A percentile compares a stretch with the other conserved stretches of the same genome.
phyloP scores from a whole-genome alignment of 2,329 filamentous ascomycete species.

The Ceratocystis lukuohia region DNA sequence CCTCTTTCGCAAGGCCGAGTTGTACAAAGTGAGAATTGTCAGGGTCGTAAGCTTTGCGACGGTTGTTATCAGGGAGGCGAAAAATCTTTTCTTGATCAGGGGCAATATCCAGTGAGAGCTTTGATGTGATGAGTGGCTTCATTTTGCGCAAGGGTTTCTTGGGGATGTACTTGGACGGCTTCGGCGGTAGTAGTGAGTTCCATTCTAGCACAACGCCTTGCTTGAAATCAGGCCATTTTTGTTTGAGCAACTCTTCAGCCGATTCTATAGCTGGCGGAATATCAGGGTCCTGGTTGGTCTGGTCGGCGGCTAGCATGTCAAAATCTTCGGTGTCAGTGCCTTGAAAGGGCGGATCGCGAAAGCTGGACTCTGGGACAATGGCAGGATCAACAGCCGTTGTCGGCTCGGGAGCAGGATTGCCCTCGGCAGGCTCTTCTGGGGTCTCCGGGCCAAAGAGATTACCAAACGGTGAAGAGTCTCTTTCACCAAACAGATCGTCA shows the following conservation, averaged over 20 bases:
- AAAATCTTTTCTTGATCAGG: conserved; percentile 79
- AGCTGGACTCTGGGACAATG: conserved; percentile 20
- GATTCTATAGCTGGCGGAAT: conserved; percentile 60
- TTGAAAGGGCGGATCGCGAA: conserved; percentile 20
- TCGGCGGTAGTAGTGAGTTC: conserved; percentile 69
- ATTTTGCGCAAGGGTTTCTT: conserved; percentile 69
- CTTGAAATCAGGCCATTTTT: conserved; percentile 70
- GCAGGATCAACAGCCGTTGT: background rate
- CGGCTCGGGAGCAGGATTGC: conserved; percentile 20
- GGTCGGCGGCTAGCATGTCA: conserved; percentile 36
- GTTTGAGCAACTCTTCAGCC: conserved; percentile 60
- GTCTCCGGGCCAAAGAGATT: conserved; percentile 31
- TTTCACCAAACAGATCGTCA: conserved; percentile 59
- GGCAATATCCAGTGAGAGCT: conserved; percentile 75
- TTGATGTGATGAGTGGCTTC: conserved; percentile 71
- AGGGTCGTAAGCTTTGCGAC: conserved; percentile 39
- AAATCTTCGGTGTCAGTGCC: conserved; percentile 32
- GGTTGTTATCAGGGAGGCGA: conserved; percentile 40
- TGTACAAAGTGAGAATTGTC: conserved; percentile 24
- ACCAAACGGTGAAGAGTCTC: conserved; percentile 35
- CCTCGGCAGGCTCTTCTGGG: conserved; percentile 30
- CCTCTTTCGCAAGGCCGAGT: conserved; percentile 29
- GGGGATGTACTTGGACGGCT: conserved; percentile 62
- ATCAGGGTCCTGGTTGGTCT: conserved; percentile 43
- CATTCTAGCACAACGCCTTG: conserved; percentile 63